Base-by-base conservation (phyloP, 225 moss, liverwort and hornwort species). In the Lunularia cruciata region DNA sequence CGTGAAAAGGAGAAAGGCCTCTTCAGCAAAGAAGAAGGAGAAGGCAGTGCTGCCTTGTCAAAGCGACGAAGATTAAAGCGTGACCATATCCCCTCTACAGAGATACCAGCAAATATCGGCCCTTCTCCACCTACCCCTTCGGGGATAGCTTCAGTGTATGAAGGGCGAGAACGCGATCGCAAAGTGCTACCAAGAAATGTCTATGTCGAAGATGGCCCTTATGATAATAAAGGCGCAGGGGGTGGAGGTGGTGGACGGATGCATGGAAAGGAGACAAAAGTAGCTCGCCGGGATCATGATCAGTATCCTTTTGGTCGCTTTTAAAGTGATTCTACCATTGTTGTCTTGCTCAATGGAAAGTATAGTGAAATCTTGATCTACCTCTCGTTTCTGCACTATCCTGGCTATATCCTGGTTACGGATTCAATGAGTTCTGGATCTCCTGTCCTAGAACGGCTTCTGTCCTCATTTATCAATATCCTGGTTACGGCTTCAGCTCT, bases 31-130 rank as follows among this genome's bases (percentile, higher is more conserved):
- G 83, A 83, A 67, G 83, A 84, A 52, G 83, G 73, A 34, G 83
- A 96, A 86, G 86, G 88, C 53, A 79, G 83, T 76, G 87, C 89
- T 35, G 94, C 87, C 42, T 79, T 88, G 40, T 89, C 89, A 47
- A 96, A 96, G 69, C 88, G 96, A 1, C 76, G 95, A 57, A 84
- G 90, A 22, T 72, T 92, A 25, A 92, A 88, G 77, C 95, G 95
- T 66, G 92, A 89, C 36, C 88, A 92, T 74, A 63, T 88, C 69
- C 75, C 85, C 58, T 77, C 73, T 58, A 67, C 78, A 38, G 96
- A 96, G 28, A 68, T 80, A 59, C 65, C 75, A 40, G 39, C 80
- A 3, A 90, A 80, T 70, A 92, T 92, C 67, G 86, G 82, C 34
- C 75, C 86, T n/a, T 32, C 77, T 46, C 72, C 79, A 32, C 78